Percentiles rank a stretch among this genome's conserved stretches.
Evolutionary conservation across 768 basidiomycete species (phyloP).

Genomic region (Calocera viscosa): DNA sequence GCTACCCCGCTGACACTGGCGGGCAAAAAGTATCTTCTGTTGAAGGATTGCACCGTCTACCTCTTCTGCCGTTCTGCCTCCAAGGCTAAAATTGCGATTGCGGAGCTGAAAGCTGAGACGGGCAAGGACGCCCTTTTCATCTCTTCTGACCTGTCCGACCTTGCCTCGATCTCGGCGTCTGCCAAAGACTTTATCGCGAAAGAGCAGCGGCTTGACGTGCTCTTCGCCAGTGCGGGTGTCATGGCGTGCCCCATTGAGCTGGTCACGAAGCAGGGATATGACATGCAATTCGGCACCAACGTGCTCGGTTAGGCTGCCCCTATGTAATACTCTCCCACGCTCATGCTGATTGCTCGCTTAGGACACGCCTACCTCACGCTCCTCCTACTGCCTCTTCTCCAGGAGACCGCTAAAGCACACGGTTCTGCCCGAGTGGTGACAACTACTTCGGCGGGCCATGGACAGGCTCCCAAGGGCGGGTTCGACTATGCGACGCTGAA

Average conservation of each 20-base stretch:
- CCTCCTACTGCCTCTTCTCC: constrained; percentile 11
- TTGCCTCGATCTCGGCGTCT: constrained; percentile 32
- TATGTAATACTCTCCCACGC: not conserved
- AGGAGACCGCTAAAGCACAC: not conserved
- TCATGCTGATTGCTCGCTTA: not conserved
- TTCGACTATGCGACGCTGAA: constrained; percentile 6
- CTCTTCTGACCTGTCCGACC: constrained; percentile 35
- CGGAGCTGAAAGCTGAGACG: constrained; percentile 37
- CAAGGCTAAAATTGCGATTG: constrained; percentile 41
- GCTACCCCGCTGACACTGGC: not conserved
- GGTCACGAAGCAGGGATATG: constrained; percentile 7
- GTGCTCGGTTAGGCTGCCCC: not conserved
- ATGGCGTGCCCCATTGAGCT: not conserved
- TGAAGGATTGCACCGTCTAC: constrained; percentile 56
- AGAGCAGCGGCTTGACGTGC: constrained; percentile 9
- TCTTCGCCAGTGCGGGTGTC: constrained; percentile 10
- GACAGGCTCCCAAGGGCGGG: not conserved
- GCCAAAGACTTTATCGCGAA: constrained; percentile 29
- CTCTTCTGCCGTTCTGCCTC: constrained; percentile 31
- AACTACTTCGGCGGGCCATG: not conserved
- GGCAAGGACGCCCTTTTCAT: constrained; percentile 37
- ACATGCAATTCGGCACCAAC: constrained; percentile 17
- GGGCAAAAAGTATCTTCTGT: constrained; percentile 26
- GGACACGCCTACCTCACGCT: constrained; percentile 15
- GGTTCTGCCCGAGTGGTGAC: not conserved